A percentile compares a stretch with the other conserved stretches of the same genome.
Evolutionary conservation across 352 stramenopile genomes (phyloP).

Genomic region (Pythium oligandrum): DNA sequence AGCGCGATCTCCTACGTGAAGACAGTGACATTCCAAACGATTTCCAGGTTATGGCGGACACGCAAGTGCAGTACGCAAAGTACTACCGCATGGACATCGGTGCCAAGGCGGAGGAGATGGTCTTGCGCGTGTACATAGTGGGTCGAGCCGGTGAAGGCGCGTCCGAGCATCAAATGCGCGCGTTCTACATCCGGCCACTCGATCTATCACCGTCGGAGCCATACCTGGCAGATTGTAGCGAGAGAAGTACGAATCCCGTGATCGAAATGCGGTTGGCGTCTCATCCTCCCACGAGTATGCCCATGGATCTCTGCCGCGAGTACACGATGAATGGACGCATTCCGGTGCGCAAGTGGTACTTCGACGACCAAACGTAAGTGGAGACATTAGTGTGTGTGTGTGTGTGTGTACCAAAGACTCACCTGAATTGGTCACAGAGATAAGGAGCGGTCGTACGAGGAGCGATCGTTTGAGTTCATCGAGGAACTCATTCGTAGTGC

Average conservation of each 20-base stretch:
- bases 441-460: conserved; percentile 19
- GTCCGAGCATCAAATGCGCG: conserved; percentile 7
- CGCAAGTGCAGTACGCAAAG: conserved; percentile 19
- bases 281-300: conserved; percentile 24
- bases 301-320: conserved; percentile 19
- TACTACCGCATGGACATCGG: conserved; percentile 30
- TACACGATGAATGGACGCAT: conserved; percentile 32
- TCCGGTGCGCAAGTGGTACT: conserved; percentile 39
- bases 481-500: conserved; percentile 20
- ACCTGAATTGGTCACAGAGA: background rate
- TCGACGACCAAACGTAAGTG: conserved; percentile 27
- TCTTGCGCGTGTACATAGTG: conserved; percentile 24
- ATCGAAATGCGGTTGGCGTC: conserved; percentile 6
- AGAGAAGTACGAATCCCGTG: background rate
- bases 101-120: conserved; percentile 12
- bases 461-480: conserved; percentile 22
- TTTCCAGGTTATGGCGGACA: conserved; percentile 25
- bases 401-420: too few relatives aligned
- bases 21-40: too few relatives aligned
- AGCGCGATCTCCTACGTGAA: background rate
- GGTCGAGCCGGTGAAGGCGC: conserved; percentile 12
- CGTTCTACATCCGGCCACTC: conserved; percentile 27
- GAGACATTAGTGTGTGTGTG: too few relatives aligned
- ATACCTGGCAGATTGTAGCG: conserved; percentile 16
- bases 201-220: conserved; percentile 28